A percentile compares a stretch with the other conserved stretches of the same genome.
Conservation (phyloP, 331 rosid genomes). For the Pyracantha coccinea region DNA sequence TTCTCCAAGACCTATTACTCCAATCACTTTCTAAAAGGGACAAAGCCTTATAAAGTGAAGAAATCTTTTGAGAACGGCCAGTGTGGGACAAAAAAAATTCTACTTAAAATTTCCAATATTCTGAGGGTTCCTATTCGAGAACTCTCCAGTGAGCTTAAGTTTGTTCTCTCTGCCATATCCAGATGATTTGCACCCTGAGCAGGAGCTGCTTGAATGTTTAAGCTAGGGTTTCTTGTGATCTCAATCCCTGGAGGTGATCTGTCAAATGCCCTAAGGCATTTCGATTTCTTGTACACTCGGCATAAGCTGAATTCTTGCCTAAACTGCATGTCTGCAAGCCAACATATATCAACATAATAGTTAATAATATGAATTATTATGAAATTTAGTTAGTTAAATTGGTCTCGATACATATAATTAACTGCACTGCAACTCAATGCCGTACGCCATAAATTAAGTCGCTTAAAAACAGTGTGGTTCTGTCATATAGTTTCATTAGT, state of each 20-base stretch:
- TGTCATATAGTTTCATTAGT: no score
- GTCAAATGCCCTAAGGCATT: constrained; percentile 71
- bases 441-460: background rate
- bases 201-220: background rate
- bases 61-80: no score
- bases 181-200: background rate
- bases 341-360: background rate
- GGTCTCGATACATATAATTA: no score
- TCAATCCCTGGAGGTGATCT: constrained; percentile 44
- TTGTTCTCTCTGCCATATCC: constrained; percentile 4
- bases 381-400: no score
- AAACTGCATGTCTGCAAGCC: constrained; percentile 36
- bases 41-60: no score
- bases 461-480: background rate
- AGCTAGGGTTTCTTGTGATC: background rate
- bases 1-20: no score
- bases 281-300: constrained; percentile 73
- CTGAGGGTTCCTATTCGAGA: no score
- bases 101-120: no score
- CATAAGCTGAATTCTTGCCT: constrained; percentile 75
- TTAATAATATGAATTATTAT: background rate
- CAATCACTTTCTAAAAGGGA: no score
- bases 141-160: no score
- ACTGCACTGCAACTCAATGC: background rate
- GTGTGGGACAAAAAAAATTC: no score